These are phyloP conservation scores for Monosporascus ibericus DNA, from an alignment of 2,329 filamentous ascomycete genomes.

Conservation along the genomic window DNA sequence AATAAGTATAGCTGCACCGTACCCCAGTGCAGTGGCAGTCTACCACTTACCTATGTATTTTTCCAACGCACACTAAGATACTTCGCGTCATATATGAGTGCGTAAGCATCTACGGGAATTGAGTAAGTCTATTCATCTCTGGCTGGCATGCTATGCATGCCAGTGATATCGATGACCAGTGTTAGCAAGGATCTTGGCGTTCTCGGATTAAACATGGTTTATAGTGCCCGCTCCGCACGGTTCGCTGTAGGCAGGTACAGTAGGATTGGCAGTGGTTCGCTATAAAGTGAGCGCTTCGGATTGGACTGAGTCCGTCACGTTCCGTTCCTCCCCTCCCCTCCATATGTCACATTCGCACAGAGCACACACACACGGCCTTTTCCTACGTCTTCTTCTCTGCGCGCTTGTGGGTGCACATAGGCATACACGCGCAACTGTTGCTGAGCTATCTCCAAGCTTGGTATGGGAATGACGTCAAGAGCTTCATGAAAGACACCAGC, in stretches of 20 bases:
- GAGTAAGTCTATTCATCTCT: no score
- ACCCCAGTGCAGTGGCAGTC: neutral
- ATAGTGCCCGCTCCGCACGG: conserved; percentile 21
- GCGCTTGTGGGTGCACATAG: neutral
- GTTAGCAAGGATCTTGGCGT: neutral
- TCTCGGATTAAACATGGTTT: conserved; percentile 3
- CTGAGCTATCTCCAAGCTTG: neutral
- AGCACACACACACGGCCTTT: neutral
- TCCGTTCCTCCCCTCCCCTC: no score
- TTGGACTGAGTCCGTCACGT: no score
- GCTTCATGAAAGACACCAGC: no score
- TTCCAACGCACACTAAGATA: no score
- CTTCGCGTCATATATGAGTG: no score
- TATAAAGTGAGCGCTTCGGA: neutral
- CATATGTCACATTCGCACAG: no score
- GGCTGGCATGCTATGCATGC: no score
- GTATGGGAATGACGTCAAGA: neutral
- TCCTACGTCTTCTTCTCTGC: neutral
- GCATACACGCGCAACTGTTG: neutral
- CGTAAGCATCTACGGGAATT: no score
- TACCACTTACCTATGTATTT: neutral
- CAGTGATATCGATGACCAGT: no score
- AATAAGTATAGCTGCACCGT: no score
- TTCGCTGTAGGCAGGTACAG: conserved; percentile 14
- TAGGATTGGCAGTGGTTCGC: conserved; percentile 1